Percentiles rank a stretch among this genome's conserved stretches.
These are phyloP conservation scores for Fusarium nisikadoi DNA, from an alignment of 2,329 filamentous ascomycete genomes.

Conservation along the genomic window DNA sequence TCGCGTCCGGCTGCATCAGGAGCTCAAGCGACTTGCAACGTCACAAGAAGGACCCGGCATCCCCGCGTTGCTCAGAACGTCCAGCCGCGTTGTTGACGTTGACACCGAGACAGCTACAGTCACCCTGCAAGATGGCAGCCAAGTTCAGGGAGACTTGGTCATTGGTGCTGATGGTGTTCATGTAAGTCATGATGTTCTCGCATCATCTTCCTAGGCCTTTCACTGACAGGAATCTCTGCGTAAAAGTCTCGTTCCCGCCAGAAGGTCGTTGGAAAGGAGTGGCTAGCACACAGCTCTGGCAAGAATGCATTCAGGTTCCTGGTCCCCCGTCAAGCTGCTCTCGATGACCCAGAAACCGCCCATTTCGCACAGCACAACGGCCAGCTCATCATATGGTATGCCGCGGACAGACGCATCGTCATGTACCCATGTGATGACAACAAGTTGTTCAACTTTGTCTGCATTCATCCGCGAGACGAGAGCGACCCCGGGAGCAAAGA, in stretches of 20 bases:
- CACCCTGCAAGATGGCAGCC: conserved; percentile 56
- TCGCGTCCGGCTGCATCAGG: conserved; percentile 61
- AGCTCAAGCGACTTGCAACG: conserved; percentile 52
- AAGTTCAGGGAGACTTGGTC: conserved; percentile 59
- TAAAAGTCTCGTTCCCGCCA: neutral
- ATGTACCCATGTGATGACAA: conserved; percentile 59
- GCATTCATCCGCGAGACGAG: conserved; percentile 57
- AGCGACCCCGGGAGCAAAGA: neutral
- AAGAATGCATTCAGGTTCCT: conserved; percentile 67
- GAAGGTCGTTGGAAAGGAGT: conserved; percentile 21
- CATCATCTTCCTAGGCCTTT: neutral
- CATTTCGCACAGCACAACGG: conserved; percentile 21
- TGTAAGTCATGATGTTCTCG: conserved; percentile 39
- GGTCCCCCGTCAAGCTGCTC: conserved; percentile 54
- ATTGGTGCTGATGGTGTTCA: conserved; percentile 66
- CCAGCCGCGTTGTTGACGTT: conserved; percentile 56
- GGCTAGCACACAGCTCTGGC: conserved; percentile 54
- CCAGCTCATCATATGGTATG: conserved; percentile 52
- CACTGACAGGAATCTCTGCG: neutral
- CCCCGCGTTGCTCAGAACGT: conserved; percentile 48
- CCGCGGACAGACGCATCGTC: conserved; percentile 55
- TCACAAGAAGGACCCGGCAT: neutral
- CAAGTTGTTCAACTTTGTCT: conserved; percentile 60
- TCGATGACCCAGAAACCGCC: conserved; percentile 40
- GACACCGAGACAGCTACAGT: conserved; percentile 54